A percentile compares a stretch with the other conserved stretches of the same genome.
Conservation (phyloP, 2,329 filamentous ascomycete genomes). For the Fusarium udum region DNA sequence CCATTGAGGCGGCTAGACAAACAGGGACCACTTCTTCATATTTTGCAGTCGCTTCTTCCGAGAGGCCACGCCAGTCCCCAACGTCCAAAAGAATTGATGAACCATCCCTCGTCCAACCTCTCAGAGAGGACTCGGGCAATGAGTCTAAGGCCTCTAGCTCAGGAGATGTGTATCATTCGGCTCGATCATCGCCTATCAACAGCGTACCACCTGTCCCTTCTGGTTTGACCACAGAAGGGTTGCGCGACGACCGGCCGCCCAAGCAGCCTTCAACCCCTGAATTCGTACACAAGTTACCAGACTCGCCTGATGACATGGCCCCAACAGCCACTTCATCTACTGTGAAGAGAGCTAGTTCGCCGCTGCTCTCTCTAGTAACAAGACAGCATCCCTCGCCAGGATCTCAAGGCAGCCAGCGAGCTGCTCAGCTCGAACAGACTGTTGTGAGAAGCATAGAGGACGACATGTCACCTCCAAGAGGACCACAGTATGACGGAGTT, state of each 20-base stretch:
- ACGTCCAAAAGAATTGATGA: slow-evolving; percentile 19
- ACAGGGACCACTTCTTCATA: slow-evolving; percentile 19
- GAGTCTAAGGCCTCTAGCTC: slow-evolving; percentile 32
- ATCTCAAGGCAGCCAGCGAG: not conserved
- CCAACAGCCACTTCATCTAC: slow-evolving; percentile 11
- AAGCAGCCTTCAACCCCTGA: not conserved
- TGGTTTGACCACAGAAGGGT: slow-evolving; percentile 17
- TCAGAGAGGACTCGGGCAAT: slow-evolving; percentile 33
- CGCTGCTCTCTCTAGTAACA: slow-evolving; percentile 6
- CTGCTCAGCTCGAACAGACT: slow-evolving; percentile 5
- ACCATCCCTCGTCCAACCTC: slow-evolving; percentile 24
- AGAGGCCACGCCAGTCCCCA: slow-evolving; percentile 7
- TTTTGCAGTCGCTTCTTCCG: slow-evolving; percentile 8
- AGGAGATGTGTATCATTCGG: slow-evolving; percentile 34
- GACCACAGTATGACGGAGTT: slow-evolving; percentile 47
- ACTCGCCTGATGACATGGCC: slow-evolving; percentile 11
- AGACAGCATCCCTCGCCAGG: not conserved
- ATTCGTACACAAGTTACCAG: slow-evolving; percentile 31
- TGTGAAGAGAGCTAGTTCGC: slow-evolving; percentile 17
- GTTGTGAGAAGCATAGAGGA: slow-evolving; percentile 35
- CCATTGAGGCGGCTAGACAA: not conserved
- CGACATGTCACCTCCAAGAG: slow-evolving; percentile 4
- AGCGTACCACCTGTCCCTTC: slow-evolving; percentile 13
- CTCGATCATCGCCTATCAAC: slow-evolving; percentile 33
- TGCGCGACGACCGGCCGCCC: not conserved